phyloP scores from a whole-genome alignment of 306 rosid genomes.

The Sesbania bispinosa region DNA sequence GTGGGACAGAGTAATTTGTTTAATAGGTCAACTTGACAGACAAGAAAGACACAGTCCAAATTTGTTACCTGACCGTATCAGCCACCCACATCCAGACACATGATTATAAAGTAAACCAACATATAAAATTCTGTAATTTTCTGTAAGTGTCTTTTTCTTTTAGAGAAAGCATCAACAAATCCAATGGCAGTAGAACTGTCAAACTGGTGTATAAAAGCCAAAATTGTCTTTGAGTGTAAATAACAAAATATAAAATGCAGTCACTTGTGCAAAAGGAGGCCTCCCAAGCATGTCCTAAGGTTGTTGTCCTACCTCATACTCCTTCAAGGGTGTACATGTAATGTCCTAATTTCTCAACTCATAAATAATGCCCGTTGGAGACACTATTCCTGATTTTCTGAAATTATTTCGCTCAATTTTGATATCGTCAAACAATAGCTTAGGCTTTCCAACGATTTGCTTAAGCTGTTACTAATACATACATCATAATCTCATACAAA shows the following conservation, averaged over 20 bases:
- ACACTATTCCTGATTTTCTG: too few species aligned
- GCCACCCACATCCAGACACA: conserved; percentile 23
- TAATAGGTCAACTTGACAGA: background rate
- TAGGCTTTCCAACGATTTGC: too few species aligned
- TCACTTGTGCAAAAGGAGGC: conserved; percentile 46
- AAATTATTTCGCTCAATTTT: too few species aligned
- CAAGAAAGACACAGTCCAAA: conserved; percentile 31
- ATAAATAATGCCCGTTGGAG: too few species aligned
- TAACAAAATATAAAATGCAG: conserved; percentile 41
- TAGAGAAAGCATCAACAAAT: conserved; percentile 11
- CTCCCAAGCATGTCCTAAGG: conserved; percentile 48
- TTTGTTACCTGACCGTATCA: conserved; percentile 21
- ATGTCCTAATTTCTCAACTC: too few species aligned
- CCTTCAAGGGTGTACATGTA: too few species aligned
- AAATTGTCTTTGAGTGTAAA: conserved; percentile 20
- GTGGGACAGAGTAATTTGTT: conserved; percentile 23
- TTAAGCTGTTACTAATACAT: too few species aligned
- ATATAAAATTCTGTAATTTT: background rate
- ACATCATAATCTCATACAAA: too few species aligned
- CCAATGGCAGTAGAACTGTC: background rate
- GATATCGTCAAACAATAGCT: too few species aligned
- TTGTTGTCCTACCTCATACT: conserved; percentile 62
- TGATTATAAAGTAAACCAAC: conserved; percentile 14
- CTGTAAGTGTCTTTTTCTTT: background rate
- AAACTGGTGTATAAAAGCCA: conserved; percentile 10